Evolutionary conservation across 2,329 filamentous ascomycete genomes (phyloP).

Genomic region (Ophiostoma montium): DNA sequence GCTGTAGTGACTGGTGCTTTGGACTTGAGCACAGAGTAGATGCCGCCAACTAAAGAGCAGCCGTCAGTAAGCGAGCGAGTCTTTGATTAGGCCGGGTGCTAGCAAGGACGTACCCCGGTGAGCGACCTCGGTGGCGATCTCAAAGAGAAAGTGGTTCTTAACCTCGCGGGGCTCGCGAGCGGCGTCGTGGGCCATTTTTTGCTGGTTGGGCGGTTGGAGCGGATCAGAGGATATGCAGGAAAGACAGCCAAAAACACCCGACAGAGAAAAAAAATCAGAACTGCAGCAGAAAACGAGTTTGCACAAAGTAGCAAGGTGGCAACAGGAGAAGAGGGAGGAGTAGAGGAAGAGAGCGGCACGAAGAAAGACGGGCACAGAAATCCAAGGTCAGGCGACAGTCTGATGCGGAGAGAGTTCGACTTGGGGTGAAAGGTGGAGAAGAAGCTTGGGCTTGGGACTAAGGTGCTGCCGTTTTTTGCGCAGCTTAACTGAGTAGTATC

Average conservation of each 20-base stretch:
- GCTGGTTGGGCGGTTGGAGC: slow-evolving; percentile 2
- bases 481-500: not conserved
- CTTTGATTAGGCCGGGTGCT: too few relatives aligned
- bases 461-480: not conserved
- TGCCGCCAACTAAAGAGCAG: slow-evolving; percentile 65
- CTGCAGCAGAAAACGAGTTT: not conserved
- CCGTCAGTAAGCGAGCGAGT: not conserved
- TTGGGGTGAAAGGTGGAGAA: slow-evolving; percentile 8
- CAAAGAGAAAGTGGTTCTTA: slow-evolving; percentile 90
- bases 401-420: slow-evolving; percentile 7
- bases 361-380: not conserved
- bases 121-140: slow-evolving; percentile 92
- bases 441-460: not conserved
- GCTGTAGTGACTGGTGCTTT: slow-evolving; percentile 95
- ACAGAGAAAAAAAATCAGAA: not conserved
- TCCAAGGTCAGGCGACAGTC: not conserved
- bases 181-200: slow-evolving; percentile 22
- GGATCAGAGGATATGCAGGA: not conserved
- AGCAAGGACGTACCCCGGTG: slow-evolving; percentile 86
- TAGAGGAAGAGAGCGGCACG: slow-evolving; percentile 7
- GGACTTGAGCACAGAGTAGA: slow-evolving; percentile 98
- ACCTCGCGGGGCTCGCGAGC: slow-evolving; percentile 51
- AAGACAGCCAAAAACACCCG: not conserved
- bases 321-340: slow-evolving; percentile 9
- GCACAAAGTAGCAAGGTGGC: not conserved